Conservation (phyloP, 345 rosid genomes). For the Hibiscus mutabilis region DNA sequence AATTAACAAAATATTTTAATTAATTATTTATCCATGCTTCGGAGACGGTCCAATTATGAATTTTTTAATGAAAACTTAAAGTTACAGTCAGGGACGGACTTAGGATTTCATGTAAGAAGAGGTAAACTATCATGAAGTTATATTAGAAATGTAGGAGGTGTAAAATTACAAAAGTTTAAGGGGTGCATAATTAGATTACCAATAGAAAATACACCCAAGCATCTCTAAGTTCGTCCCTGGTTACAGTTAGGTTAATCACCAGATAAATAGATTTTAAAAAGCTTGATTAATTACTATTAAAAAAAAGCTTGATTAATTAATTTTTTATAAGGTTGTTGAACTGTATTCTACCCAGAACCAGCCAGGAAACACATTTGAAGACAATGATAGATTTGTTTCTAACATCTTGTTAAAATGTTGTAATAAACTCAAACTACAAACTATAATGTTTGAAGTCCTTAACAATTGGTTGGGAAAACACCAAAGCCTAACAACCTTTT, state of each 20-base stretch:
- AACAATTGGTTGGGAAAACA: background rate
- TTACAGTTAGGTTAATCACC: background rate
- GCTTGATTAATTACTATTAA: background rate
- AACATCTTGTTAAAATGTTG: background rate
- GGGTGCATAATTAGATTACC: too few species aligned
- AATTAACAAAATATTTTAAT: background rate
- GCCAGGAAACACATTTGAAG: slow-evolving; percentile 11
- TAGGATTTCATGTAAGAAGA: too few species aligned
- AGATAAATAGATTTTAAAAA: background rate
- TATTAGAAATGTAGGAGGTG: too few species aligned
- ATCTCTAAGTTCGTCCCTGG: too few species aligned
- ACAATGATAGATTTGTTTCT: background rate
- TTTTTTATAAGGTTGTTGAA: background rate
- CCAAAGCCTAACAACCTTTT: background rate
- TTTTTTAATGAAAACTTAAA: too few species aligned
- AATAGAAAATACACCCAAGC: too few species aligned
- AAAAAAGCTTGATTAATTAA: too few species aligned
- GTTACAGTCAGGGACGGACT: too few species aligned
- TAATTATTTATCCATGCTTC: background rate
- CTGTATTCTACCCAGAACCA: slow-evolving; percentile 5
- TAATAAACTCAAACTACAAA: background rate
- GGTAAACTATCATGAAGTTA: too few species aligned
- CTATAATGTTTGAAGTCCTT: too few species aligned
- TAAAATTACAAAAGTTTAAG: too few species aligned
- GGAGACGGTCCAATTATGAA: background rate